These are phyloP conservation scores for Malus sieversii DNA, from an alignment of 306 rosid species.

Conservation along the genomic window DNA sequence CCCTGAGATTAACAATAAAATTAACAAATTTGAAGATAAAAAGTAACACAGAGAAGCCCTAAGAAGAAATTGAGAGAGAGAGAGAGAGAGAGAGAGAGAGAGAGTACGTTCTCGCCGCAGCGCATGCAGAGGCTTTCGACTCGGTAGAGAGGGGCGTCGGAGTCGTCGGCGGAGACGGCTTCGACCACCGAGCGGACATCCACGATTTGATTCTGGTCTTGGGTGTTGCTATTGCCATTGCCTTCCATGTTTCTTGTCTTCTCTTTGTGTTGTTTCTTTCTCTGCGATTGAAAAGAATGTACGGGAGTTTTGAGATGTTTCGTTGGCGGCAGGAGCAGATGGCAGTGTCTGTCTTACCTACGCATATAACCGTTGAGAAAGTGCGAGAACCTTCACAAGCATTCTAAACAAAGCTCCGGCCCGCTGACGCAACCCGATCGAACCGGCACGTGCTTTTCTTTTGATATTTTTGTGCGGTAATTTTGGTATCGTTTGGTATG, in stretches of 20 bases:
- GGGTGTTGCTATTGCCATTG: background rate
- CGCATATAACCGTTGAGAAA: background rate
- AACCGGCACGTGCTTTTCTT: background rate
- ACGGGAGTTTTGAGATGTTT: background rate
- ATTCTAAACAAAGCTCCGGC: background rate
- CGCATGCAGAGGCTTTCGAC: constrained; percentile 96
- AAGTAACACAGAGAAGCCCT: background rate
- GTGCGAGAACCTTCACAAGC: background rate
- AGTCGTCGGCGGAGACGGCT: constrained; percentile 59
- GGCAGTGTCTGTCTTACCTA: background rate
- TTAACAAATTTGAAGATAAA: background rate
- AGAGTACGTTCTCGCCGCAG: constrained; percentile 56
- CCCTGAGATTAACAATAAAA: constrained; percentile 36
- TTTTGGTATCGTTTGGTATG: too few species aligned
- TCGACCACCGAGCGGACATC: constrained; percentile 82
- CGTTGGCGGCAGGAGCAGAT: background rate
- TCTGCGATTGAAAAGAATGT: background rate
- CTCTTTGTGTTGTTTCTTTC: background rate
- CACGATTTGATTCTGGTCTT: constrained; percentile 37
- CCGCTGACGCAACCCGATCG: background rate
- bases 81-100: background rate
- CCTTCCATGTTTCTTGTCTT: background rate
- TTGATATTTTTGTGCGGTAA: too few species aligned
- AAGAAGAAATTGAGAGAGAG: background rate
- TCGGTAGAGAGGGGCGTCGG: constrained; percentile 57